Percentiles rank a stretch among this genome's conserved stretches.
phyloP scores from a whole-genome alignment of 768 basidiomycete species.

The Dentipellis sp. region DNA sequence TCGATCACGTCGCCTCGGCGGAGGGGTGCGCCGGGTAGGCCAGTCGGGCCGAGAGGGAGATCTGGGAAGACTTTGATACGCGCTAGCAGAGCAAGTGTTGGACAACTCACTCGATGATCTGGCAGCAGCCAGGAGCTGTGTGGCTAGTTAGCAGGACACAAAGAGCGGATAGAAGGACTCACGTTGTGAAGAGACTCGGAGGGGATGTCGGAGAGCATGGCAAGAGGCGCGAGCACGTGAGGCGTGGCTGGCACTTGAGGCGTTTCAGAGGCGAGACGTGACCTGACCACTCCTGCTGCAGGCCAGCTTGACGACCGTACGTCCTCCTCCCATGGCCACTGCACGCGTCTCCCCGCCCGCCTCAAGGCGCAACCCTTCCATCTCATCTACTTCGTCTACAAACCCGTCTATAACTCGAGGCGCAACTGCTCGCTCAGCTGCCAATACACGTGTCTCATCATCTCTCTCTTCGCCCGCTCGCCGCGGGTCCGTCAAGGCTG shows the following conservation, averaged over 20 bases:
- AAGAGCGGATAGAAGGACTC: too few relatives aligned
- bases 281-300: not conserved
- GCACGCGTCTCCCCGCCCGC: constrained; percentile 23
- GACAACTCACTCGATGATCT: too few relatives aligned
- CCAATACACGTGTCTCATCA: constrained; percentile 44
- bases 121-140: too few relatives aligned
- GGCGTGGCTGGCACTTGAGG: too few relatives aligned
- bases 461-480: constrained; percentile 41
- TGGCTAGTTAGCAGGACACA: too few relatives aligned
- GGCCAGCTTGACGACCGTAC: constrained; percentile 5
- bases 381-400: constrained; percentile 32
- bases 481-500: constrained; percentile 39
- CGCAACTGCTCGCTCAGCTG: constrained; percentile 58
- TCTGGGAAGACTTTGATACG: too few relatives aligned
- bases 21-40: constrained; percentile 17
- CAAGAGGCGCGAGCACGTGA: too few relatives aligned
- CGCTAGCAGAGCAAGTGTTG: too few relatives aligned
- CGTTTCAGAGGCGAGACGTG: not conserved
- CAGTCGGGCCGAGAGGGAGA: too few relatives aligned
- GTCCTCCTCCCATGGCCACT: constrained; percentile 12
- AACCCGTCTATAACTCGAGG: constrained; percentile 36
- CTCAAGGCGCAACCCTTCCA: constrained; percentile 34
- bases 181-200: too few relatives aligned
- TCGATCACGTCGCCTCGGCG: constrained; percentile 59
- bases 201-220: too few relatives aligned